Conservation (phyloP, 257 asterid species). For the Salvia rosmarinus region DNA sequence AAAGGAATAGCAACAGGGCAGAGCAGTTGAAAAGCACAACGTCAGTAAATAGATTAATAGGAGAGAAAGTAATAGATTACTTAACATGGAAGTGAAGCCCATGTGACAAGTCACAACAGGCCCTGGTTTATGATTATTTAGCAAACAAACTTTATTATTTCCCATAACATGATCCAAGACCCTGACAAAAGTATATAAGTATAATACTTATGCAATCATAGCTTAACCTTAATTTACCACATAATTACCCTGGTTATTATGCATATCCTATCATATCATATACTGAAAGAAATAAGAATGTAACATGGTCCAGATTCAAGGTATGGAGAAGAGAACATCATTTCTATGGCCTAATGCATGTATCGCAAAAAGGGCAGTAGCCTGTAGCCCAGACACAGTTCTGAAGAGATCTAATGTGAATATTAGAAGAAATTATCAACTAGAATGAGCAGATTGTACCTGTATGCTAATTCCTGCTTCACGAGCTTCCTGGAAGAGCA, state of each 20-base stretch:
- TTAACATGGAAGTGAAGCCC: not conserved
- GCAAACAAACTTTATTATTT: not conserved
- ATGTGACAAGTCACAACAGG: not conserved
- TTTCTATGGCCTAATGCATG: conserved; percentile 7
- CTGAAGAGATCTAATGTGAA: not conserved
- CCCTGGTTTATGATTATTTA: not conserved
- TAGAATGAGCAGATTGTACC: conserved; percentile 46
- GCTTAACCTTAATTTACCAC: not conserved
- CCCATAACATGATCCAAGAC: not conserved
- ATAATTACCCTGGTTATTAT: not conserved
- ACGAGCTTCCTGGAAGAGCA: conserved; percentile 82
- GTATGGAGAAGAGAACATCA: not conserved
- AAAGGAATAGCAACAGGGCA: not conserved
- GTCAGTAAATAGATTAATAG: not conserved
- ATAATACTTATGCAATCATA: not conserved
- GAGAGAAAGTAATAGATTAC: not conserved
- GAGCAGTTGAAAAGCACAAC: not conserved
- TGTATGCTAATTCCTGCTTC: conserved; percentile 82
- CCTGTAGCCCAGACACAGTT: not conserved
- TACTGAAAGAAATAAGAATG: not conserved
- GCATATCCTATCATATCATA: not conserved
- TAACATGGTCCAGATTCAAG: not conserved
- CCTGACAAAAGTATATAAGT: not conserved
- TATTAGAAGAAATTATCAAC: conserved; percentile 3
- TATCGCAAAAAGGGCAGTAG: not conserved